Evolutionary conservation across 805 yeast species (phyloP), one percentile per base, ranked within the genome.

Genomic region (Citeromyces nyonsensis): DNA sequence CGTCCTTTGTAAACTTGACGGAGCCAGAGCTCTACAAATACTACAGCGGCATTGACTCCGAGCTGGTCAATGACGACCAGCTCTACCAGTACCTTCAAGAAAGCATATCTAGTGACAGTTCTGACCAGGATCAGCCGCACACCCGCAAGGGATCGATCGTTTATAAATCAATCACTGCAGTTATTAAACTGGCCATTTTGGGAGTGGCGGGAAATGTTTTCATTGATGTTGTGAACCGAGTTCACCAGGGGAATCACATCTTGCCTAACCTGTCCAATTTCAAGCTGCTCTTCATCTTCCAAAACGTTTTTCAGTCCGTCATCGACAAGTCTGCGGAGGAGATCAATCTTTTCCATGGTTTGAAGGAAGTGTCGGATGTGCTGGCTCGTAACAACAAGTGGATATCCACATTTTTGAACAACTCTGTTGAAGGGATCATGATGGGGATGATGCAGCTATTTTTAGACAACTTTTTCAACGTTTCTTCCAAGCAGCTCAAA

Each of bases 371-470:
- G 24, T 15, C 35, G 24, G 25, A 31, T 3, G 6, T 24, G 15
- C 11, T 10, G 13, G 25, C 15, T 6, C 12, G 24, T 13, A 31
- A 25, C 14, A 13, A 12, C 25, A 7, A 4, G 14, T 15, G 11
- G 11, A 25, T 15, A 9, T 10, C 54, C 39, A 62, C 61, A 34
- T 74, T 56, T 4, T 28, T 45, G 9, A 47, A 45, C 32, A 44
- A 56, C 37, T 54, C 69, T 4, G 30, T 70, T 7, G 71, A 71
- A 40, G 84, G 84, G 2, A 43, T 72, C 10, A 36, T 67, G n/a
- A 61, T 75, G 52, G 76, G 81, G n/a, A 47, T 60, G 6, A 44
- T 66, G 10, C 61, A 67, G 27, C 80, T 82, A 4, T 27, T 59
- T 0, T 36, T 54, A 15, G 63, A 61, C 33, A 26, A 33, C 13